Evolutionary conservation across 257 asterid genomes (phyloP), one percentile per base, ranked within the genome.

Genomic region (Anisodus tanguticus): DNA sequence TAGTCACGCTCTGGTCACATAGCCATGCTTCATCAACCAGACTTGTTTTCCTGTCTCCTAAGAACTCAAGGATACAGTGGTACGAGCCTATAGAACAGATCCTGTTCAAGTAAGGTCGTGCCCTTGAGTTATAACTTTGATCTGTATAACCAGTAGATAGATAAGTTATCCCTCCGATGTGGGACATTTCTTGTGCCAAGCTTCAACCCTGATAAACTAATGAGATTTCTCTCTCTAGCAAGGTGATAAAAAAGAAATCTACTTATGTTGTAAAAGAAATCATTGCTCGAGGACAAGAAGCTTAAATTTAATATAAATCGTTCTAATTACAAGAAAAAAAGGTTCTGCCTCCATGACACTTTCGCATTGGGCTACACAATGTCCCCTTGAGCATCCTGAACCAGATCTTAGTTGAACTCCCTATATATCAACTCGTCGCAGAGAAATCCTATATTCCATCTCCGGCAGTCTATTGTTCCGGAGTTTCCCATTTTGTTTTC

Each of bases 91-190:
- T 31, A 31, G 2, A 31, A 31, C 35, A 31, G 35, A 31, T 31
- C 35, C 35, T 31, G 35, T 31, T 31, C 35, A 31, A 77, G 82
- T 77, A 77, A 77, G 66, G 82, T 77, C 82, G 66, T 76, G 1
- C 12, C n/a, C 0, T 1, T 0, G 0, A 0, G 0, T 31, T 3
- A 9, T 0, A 11, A 1, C 37, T 11, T 1, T 0, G 5, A 0
- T 2, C 0, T 26, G 0, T 0, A 41, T 8, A 17, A 70, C 17
- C 8, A 43, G 0, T 55, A 43, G 1, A 43, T 0, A 0, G 0
- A 8, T 9, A 43, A 2, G 37, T 8, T 17, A 5, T 0, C 0
- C 4, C 35, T 1, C 31, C 35, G 35, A 70, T 41, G 35, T 17
- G 78, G 78, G 35, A 16, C 8, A 2, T 4, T 2, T 39, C 53